Base-by-base conservation (phyloP, 768 basidiomycete species). In the Russula brevipes region DNA sequence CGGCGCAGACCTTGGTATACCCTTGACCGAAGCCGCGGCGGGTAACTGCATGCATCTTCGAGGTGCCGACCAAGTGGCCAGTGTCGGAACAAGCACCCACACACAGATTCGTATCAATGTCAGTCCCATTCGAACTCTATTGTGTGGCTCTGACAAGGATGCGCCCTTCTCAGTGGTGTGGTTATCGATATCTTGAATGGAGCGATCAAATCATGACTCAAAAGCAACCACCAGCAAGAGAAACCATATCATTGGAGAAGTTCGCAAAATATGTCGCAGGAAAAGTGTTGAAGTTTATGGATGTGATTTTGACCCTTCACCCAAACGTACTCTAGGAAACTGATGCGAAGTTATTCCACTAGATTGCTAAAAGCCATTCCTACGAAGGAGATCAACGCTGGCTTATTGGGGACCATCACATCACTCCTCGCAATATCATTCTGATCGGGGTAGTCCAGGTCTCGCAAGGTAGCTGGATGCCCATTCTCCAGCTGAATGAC, bases 391-490 rank as follows among this genome's bases (percentile, higher is more conserved):
- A 49, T 11, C 19, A 4, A 24, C 35, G 33, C 19, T 64, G 35
- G 46, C 33, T 10, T 10, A 59, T 64, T 2, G 57, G 53, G 33
- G 12, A 36, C 4, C 5, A 38, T 3, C 46, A 35, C 14, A 64
- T 64, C 46, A 50, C 39, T 9, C 38, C 52, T n/a, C 0, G 4
- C 0, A 2, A 59, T 5, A 5, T 64, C 46, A 17, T 7, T 14
- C 49, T 64, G 39, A 49, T 64, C 11, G 63, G 63, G 17, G 46
- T 31, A 1, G 39, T 64, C 24, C 57, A 64, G 0, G 63, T 64
- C 8, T 64, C 63, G 4, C 57, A 54, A 54, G 63, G 63, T 5
- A 64, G 63, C 38, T 64, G 57, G 63, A 64, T 64, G 63, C 63
- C 63, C 1, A 59, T 64, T 54, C 58, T 64, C 41, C 63, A 60